Percentiles rank a stretch among this genome's conserved stretches.
These are phyloP conservation scores for Fusarium dlaminii DNA, from an alignment of 2,329 filamentous ascomycete genomes.

Conservation along the genomic window DNA sequence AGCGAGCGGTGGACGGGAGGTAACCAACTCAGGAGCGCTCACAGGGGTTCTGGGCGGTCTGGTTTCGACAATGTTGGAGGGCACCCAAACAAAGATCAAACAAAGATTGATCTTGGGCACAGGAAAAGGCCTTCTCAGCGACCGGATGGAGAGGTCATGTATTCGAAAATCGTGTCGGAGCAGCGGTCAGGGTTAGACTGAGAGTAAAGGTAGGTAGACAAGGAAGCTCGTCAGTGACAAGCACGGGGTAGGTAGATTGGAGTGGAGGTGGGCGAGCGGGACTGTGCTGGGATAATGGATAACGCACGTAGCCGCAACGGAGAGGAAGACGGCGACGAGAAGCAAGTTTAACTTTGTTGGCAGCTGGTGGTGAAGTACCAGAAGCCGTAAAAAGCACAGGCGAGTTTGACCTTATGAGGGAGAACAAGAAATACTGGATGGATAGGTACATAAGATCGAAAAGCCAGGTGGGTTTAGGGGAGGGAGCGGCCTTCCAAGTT, in stretches of 20 bases:
- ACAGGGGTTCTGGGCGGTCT: constrained; percentile 32
- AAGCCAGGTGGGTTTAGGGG: constrained; percentile 18
- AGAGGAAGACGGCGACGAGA: constrained; percentile 13
- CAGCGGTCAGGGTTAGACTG: constrained; percentile 36
- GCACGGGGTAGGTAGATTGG: constrained; percentile 25
- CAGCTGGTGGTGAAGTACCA: constrained; percentile 23
- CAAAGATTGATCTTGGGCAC: constrained; percentile 27
- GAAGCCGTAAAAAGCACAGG: constrained; percentile 10
- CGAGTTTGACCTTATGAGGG: constrained; percentile 16
- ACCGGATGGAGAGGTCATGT: constrained; percentile 35
- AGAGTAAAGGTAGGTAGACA: constrained; percentile 14
- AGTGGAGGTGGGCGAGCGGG: constrained; percentile 34
- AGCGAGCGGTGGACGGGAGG: constrained; percentile 23
- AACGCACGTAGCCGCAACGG: constrained; percentile 26
- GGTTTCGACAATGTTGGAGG: constrained; percentile 1
- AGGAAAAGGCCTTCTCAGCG: constrained; percentile 32
- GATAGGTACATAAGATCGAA: constrained; percentile 20
- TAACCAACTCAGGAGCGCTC: constrained; percentile 29
- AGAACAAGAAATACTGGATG: constrained; percentile 22
- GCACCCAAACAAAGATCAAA: constrained; percentile 18
- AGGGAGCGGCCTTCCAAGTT: constrained; percentile 29
- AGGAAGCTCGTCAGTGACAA: constrained; percentile 33
- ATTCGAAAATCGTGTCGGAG: constrained; percentile 29
- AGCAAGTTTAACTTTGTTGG: constrained; percentile 3
- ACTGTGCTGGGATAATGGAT: constrained; percentile 23